Conservation (phyloP, 2,329 filamentous ascomycete genomes). For the Claviceps sp. region DNA sequence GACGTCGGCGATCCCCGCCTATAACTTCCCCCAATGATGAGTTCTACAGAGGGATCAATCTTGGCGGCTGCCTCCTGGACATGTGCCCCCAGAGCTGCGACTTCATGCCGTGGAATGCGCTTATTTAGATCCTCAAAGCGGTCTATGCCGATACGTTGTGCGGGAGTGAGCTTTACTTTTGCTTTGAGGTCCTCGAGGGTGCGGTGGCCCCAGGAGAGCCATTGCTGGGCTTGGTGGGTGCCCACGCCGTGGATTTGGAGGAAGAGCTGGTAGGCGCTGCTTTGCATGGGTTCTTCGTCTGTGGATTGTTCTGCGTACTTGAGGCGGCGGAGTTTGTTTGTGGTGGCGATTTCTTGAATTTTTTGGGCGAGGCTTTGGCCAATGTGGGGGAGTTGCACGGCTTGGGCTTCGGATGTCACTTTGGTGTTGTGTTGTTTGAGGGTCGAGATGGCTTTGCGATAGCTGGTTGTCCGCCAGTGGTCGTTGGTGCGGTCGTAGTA, state of each 20-base stretch:
- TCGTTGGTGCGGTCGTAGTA: constrained; percentile 68
- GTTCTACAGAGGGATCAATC: constrained; percentile 51
- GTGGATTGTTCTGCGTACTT: constrained; percentile 45
- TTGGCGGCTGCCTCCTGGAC: constrained; percentile 45
- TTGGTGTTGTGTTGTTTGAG: constrained; percentile 51
- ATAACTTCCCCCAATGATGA: constrained; percentile 75
- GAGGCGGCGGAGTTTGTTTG: constrained; percentile 55
- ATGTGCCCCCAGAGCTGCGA: constrained; percentile 52
- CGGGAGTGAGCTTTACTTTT: constrained; percentile 49
- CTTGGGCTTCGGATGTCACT: constrained; percentile 57
- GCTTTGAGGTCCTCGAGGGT: constrained; percentile 57
- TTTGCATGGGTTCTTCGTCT: constrained; percentile 44
- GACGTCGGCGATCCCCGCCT: constrained; percentile 62
- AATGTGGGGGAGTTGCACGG: constrained; percentile 51
- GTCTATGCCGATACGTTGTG: constrained; percentile 64
- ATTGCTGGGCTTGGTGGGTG: constrained; percentile 52
- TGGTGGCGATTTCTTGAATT: constrained; percentile 78
- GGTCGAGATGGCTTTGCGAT: constrained; percentile 63
- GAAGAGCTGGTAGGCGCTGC: constrained; percentile 50
- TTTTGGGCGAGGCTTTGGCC: constrained; percentile 65
- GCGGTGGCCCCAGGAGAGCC: constrained; percentile 61
- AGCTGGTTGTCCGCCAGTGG: constrained; percentile 61
- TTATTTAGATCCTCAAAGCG: constrained; percentile 68
- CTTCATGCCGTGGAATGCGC: constrained; percentile 66
- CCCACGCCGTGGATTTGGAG: constrained; percentile 72